Evolutionary conservation across 257 asterid species (phyloP).

Genomic region (Thymus mandschuricus): DNA sequence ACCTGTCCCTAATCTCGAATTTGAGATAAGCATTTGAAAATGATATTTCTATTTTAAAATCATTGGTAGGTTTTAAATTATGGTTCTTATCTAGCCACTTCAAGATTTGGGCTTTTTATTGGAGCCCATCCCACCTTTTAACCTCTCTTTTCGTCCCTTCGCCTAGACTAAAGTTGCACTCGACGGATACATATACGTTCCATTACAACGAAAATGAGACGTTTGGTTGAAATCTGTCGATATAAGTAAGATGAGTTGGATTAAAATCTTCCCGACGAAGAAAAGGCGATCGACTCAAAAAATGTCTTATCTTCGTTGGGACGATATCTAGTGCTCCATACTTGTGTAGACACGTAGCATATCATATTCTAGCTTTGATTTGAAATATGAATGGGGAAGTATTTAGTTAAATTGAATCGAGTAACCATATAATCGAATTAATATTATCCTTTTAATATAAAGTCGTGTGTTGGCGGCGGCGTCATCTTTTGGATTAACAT

Average conservation of each 20-base stretch:
- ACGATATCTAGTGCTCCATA: background rate
- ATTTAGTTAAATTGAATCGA: background rate
- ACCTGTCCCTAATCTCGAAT: slow-evolving; percentile 39
- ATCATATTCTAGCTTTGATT: slow-evolving; percentile 8
- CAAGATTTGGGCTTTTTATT: slow-evolving; percentile 26
- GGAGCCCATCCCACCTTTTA: slow-evolving; percentile 21
- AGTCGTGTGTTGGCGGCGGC: slow-evolving; percentile 19
- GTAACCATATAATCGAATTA: background rate
- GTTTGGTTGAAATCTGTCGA: no score
- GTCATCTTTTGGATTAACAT: slow-evolving; percentile 38
- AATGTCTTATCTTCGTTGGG: no score
- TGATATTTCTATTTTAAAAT: background rate
- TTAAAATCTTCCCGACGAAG: no score
- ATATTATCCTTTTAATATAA: slow-evolving; percentile 5
- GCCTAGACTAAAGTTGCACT: no score
- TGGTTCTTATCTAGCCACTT: slow-evolving; percentile 62
- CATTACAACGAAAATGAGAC: no score
- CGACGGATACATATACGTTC: no score
- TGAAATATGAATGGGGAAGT: background rate
- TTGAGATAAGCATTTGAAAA: slow-evolving; percentile 51
- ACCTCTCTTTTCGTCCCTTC: no score
- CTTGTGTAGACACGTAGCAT: background rate
- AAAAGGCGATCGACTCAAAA: no score
- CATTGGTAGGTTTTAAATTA: slow-evolving; percentile 31
- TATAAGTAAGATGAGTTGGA: no score